These are phyloP conservation scores for Marasmius oreades DNA, from an alignment of 1,284 basidiomycete species.

Conservation along the genomic window DNA sequence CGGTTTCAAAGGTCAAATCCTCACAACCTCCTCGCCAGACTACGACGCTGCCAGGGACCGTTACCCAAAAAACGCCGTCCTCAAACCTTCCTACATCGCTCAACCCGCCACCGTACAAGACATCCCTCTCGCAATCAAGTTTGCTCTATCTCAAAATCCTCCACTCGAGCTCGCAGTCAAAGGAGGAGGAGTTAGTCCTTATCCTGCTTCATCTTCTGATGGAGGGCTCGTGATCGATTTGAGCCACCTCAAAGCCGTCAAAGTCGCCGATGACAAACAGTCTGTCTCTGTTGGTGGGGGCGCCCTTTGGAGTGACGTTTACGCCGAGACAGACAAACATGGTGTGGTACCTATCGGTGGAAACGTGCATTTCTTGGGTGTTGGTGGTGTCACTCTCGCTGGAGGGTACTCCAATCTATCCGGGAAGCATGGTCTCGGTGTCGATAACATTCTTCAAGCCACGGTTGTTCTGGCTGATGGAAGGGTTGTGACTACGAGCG, in stretches of 20 bases:
- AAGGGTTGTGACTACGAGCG: too few relatives aligned
- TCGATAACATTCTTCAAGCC: too few relatives aligned
- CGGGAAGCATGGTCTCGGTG: too few relatives aligned
- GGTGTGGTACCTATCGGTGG: too few relatives aligned
- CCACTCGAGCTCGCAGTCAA: background rate
- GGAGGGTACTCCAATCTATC: too few relatives aligned
- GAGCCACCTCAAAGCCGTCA: background rate
- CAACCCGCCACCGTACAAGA: background rate
- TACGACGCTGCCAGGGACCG: background rate
- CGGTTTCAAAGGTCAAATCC: background rate
- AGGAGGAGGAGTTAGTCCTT: background rate
- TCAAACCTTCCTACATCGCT: background rate
- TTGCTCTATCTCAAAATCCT: background rate
- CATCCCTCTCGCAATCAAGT: background rate
- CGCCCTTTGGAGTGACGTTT: constrained; percentile 18
- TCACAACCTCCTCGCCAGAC: background rate
- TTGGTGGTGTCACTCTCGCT: too few relatives aligned
- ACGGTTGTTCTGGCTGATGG: too few relatives aligned
- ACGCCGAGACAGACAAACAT: background rate
- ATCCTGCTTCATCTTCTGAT: background rate
- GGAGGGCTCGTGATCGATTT: constrained; percentile 7
- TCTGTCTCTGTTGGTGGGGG: constrained; percentile 17
- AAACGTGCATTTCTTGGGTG: too few relatives aligned
- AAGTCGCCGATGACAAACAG: background rate
- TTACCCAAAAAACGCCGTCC: background rate